Conservation (phyloP, 352 stramenopile genomes). For the Globisporangium okanoganense region DNA sequence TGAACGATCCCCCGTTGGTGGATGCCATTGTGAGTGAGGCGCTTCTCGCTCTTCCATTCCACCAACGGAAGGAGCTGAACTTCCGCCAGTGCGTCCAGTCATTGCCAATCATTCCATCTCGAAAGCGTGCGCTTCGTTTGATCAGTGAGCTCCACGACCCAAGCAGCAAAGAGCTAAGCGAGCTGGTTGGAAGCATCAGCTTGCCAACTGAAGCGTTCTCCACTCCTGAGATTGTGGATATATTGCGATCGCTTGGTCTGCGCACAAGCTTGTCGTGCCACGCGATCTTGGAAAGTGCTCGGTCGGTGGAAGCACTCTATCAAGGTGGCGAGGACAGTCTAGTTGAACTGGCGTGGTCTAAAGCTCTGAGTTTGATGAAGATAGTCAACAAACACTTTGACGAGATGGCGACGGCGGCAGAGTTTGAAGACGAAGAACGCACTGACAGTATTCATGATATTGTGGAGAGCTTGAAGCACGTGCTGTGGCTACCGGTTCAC, state of each 20-base stretch:
- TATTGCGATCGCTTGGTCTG: constrained; percentile 52
- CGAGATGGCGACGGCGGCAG: constrained; percentile 30
- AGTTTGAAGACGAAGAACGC: constrained; percentile 9
- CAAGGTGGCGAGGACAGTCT: constrained; percentile 15
- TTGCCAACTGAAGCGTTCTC: constrained; percentile 53
- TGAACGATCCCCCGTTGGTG: constrained; percentile 28
- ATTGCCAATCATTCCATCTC: constrained; percentile 48
- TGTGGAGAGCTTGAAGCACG: constrained; percentile 26
- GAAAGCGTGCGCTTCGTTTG: constrained; percentile 41
- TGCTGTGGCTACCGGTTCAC: constrained; percentile 42
- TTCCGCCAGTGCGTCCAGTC: constrained; percentile 48
- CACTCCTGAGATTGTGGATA: constrained; percentile 37
- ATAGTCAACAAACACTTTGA: constrained; percentile 82
- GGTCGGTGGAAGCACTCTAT: constrained; percentile 54
- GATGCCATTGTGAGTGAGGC: constrained; percentile 47
- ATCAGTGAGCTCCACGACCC: constrained; percentile 68
- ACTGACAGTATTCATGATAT: constrained; percentile 22
- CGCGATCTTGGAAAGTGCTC: constrained; percentile 65
- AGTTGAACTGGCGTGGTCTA: constrained; percentile 26
- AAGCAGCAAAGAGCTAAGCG: constrained; percentile 54
- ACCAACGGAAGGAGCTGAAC: constrained; percentile 40
- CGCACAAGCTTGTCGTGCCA: constrained; percentile 60
- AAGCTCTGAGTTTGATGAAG: constrained; percentile 51
- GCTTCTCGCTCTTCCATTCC: constrained; percentile 43
- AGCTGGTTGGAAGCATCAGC: constrained; percentile 62